These are phyloP conservation scores for Paecilomyces variotii DNA, from an alignment of 2,329 filamentous ascomycete species.

Conservation along the genomic window DNA sequence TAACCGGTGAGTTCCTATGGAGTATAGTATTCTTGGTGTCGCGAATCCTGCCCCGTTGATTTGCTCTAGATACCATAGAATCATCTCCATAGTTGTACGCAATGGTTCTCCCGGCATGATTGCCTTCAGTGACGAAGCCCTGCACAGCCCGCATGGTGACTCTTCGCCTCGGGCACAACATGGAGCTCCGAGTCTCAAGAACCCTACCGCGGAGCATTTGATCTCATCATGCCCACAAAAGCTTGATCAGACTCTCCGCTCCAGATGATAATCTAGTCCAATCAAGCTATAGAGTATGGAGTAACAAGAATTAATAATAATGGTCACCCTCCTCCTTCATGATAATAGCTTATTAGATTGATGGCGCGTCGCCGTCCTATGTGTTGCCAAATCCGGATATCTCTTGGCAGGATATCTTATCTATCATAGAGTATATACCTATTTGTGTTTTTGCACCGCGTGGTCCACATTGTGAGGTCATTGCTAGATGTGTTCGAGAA, in stretches of 20 bases:
- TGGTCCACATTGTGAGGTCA: not conserved
- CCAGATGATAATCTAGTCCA: not conserved
- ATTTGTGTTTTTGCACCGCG: not conserved
- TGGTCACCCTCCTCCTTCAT: not conserved
- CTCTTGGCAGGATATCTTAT: not conserved
- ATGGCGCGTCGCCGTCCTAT: not conserved
- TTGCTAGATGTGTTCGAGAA: not conserved
- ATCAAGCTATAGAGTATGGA: not conserved
- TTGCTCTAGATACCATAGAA: not conserved
- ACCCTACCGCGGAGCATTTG: not conserved
- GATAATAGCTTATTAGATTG: not conserved
- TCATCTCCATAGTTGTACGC: not conserved
- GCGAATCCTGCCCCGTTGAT: not conserved
- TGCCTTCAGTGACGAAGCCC: not conserved
- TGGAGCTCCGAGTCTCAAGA: not conserved
- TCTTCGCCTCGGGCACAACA: not conserved
- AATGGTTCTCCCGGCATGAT: not conserved
- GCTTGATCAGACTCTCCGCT: not conserved
- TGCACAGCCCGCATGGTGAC: not conserved
- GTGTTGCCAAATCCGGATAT: not conserved
- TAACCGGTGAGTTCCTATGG: not conserved
- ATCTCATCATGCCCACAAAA: not conserved
- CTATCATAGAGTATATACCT: too few relatives aligned
- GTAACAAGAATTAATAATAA: too few relatives aligned
- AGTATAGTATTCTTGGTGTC: not conserved